Base-by-base conservation (phyloP, 225 moss, liverwort and hornwort genomes). In the Climacium dendroides region DNA sequence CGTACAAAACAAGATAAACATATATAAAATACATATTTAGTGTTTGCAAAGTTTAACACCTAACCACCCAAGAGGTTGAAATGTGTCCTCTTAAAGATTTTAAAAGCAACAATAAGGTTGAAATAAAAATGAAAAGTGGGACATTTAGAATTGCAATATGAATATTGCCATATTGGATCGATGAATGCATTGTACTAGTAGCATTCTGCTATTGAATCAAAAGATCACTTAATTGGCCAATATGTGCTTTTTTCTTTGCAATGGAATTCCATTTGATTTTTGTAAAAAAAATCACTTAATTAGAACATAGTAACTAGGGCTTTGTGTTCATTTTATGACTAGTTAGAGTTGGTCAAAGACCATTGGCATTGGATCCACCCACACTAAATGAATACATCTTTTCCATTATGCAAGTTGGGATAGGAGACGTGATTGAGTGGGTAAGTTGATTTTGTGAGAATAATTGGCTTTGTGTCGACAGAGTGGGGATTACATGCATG, bases 351-450 rank as follows among this genome's bases (percentile, higher is more conserved):
- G 5, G 8, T 7, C 10, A 41, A 24, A 41, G 39, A 69, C 15
- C 70, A 70, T 15, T 16, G 16, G 16, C 16, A 71, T 71, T 43
- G 9, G 16, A 43, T 71, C 15, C 15, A 41, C 1, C 41, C 1
- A 8, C 12, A 23, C 2, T 39, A 24, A 67, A 37, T 4, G 13
- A 67, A 7, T 23, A 67, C 12, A 67, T 39, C 11, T 12, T 67
- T 7, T 37, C 23, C 1, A 20, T 7, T 37, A 9, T 24, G 9
- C 1, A 2, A 26, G 3, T 1, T 43, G 5, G 5, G 41, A 1
- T 15, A 0, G 8, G 14, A 70, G 3, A 8, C 2, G 1, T 41
- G 15, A 22, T 0, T 0, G 0, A 72, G 29, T 17, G 1, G 3
- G 2, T 2, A 47, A 9, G 3, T 29, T 72, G 29, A 29, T 72